phyloP scores from a whole-genome alignment of 2,329 filamentous ascomycete genomes.

The Penicillium aurantiogriseum region DNA sequence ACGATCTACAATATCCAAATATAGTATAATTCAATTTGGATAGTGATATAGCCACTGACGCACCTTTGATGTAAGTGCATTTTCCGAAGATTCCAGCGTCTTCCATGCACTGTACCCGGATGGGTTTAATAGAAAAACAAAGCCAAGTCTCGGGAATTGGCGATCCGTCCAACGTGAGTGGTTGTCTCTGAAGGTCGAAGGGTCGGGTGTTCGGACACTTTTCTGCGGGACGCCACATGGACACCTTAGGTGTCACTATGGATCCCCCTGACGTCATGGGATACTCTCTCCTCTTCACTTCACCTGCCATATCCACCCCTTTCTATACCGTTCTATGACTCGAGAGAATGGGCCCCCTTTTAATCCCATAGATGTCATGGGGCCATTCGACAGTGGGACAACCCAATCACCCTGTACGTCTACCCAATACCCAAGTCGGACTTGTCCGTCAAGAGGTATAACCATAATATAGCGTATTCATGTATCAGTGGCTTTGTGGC shows the following conservation, averaged over 20 bases:
- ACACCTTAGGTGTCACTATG: background rate
- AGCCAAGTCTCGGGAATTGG: background rate
- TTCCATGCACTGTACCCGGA: background rate
- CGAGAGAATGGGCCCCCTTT: too few relatives aligned
- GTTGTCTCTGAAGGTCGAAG: background rate
- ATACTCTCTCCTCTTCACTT: background rate
- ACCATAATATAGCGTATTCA: too few relatives aligned
- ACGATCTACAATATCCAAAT: background rate
- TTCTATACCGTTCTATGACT: too few relatives aligned
- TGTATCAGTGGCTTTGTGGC: background rate
- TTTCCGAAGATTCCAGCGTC: background rate
- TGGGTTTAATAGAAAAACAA: too few relatives aligned
- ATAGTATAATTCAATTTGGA: background rate
- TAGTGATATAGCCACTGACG: too few relatives aligned
- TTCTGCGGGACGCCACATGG: background rate
- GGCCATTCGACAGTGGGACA: background rate
- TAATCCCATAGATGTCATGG: too few relatives aligned
- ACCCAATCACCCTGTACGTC: background rate
- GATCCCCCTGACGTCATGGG: background rate
- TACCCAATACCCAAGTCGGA: background rate
- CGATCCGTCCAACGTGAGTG: background rate
- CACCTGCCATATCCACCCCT: too few relatives aligned
- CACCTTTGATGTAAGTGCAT: background rate
- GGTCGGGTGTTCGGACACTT: too few relatives aligned
- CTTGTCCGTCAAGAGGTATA: background rate